Percentiles rank a stretch among this genome's conserved stretches.
These are phyloP conservation scores for Golubevia sp. DNA, from an alignment of 1,284 basidiomycete genomes.

Conservation along the genomic window DNA sequence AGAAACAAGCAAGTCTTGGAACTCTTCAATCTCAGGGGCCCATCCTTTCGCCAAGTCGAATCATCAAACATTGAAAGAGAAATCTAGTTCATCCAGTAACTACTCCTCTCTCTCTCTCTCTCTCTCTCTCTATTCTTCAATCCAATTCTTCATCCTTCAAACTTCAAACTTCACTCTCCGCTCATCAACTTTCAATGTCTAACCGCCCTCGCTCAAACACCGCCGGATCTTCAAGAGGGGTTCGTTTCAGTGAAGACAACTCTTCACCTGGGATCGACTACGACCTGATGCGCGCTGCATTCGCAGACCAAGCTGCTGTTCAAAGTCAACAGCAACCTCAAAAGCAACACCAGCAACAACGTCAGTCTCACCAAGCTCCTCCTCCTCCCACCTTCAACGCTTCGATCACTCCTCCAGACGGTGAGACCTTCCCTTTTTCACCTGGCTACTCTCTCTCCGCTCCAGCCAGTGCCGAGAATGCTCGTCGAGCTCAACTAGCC, in stretches of 20 bases:
- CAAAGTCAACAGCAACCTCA: conserved; percentile 1
- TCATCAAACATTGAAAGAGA: no score
- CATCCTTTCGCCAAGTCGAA: background rate
- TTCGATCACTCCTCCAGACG: background rate
- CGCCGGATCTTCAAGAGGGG: conserved; percentile 5
- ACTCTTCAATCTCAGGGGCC: background rate
- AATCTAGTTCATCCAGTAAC: no score
- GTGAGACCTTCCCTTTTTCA: background rate
- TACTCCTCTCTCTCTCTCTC: background rate
- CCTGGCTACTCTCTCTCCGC: background rate
- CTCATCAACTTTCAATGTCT: conserved; percentile 3
- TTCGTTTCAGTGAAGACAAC: conserved; percentile 9
- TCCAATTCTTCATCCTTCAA: background rate
- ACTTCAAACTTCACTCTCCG: background rate
- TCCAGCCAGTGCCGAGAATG: background rate
- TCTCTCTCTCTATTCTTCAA: background rate
- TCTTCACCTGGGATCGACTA: conserved; percentile 6
- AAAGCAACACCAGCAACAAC: background rate
- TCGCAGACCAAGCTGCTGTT: conserved; percentile 9
- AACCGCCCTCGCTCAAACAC: conserved; percentile 5
- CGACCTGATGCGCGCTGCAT: conserved; percentile 11
- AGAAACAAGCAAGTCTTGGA: no score
- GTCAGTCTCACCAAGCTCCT: background rate
- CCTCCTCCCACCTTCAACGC: background rate
- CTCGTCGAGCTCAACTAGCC: background rate